Conservation (phyloP, 805 yeast genomes). For the Metschnikowia anglica region DNA sequence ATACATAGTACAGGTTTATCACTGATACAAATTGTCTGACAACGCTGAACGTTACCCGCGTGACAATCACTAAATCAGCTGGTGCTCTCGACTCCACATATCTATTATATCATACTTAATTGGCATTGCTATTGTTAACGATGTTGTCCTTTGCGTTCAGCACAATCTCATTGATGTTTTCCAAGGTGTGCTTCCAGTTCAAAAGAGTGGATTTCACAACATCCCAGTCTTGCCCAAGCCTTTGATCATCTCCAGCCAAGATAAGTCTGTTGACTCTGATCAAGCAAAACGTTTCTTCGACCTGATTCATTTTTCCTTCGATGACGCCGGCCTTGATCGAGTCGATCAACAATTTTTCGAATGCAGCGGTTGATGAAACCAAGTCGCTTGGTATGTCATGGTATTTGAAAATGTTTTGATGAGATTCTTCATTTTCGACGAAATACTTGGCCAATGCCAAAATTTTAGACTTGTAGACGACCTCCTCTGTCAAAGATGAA, state of each 20-base stretch:
- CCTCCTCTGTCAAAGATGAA: slow-evolving; percentile 24
- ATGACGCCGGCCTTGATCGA: slow-evolving; percentile 45
- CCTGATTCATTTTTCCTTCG: slow-evolving; percentile 47
- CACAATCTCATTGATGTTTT: slow-evolving; percentile 42
- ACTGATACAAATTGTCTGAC: too few relatives aligned
- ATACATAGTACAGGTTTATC: too few relatives aligned
- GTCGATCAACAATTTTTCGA: slow-evolving; percentile 41
- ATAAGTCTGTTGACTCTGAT: slow-evolving; percentile 42
- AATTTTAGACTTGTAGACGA: slow-evolving; percentile 38
- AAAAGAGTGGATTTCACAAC: slow-evolving; percentile 34
- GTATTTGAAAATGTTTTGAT: slow-evolving; percentile 33
- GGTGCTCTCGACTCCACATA: slow-evolving; percentile 5
- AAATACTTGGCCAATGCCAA: slow-evolving; percentile 42
- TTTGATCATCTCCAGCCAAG: slow-evolving; percentile 36
- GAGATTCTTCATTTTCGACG: slow-evolving; percentile 25
- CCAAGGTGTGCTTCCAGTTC: slow-evolving; percentile 42
- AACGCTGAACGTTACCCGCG: too few relatives aligned
- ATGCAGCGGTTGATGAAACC: slow-evolving; percentile 30
- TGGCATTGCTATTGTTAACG: slow-evolving; percentile 26
- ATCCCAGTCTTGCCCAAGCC: slow-evolving; percentile 35
- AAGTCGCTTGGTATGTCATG: slow-evolving; percentile 35
- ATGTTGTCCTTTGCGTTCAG: slow-evolving; percentile 44
- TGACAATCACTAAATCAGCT: not conserved
- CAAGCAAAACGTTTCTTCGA: slow-evolving; percentile 40
- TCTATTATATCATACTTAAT: slow-evolving; percentile 15